phyloP scores from a whole-genome alignment of 345 rosid species.

The Eucalyptus marginata region DNA sequence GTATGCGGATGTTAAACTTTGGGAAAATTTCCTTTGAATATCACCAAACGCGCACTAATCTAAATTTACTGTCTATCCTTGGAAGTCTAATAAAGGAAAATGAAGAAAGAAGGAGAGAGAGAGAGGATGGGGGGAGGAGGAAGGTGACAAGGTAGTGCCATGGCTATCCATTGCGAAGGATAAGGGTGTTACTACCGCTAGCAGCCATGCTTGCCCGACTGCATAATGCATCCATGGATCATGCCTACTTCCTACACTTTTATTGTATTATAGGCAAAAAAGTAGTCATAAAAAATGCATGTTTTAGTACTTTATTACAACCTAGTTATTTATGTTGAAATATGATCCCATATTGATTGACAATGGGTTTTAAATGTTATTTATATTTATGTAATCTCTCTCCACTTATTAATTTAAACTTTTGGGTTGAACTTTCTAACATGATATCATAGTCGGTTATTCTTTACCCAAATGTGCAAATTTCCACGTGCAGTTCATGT shows the following conservation, averaged over 20 bases:
- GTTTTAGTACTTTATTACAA: not conserved
- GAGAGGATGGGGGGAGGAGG: not conserved
- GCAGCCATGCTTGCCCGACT: not conserved
- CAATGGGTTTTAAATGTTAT: too few relatives aligned
- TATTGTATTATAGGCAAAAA: not conserved
- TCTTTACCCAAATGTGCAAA: rapidly evolving
- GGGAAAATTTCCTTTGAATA: not conserved
- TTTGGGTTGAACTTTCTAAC: rapidly evolving
- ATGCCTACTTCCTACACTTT: not conserved
- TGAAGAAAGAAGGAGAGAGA: not conserved
- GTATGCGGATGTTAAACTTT: not conserved
- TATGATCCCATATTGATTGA: too few relatives aligned
- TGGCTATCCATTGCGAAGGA: not conserved
- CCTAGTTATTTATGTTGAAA: not conserved
- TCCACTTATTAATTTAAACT: rapidly evolving
- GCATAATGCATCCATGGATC: not conserved
- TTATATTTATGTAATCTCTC: too few relatives aligned
- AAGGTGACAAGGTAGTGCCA: not conserved
- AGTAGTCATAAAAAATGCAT: not conserved
- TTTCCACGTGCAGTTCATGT: too few relatives aligned
- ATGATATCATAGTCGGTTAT: rapidly evolving
- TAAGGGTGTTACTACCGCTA: not conserved
- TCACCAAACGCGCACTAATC: not conserved
- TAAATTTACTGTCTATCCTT: not conserved
- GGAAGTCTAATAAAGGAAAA: not conserved